These are phyloP conservation scores for Erigeron canadensis DNA, from an alignment of 129 eudicot species.

Conservation along the genomic window DNA sequence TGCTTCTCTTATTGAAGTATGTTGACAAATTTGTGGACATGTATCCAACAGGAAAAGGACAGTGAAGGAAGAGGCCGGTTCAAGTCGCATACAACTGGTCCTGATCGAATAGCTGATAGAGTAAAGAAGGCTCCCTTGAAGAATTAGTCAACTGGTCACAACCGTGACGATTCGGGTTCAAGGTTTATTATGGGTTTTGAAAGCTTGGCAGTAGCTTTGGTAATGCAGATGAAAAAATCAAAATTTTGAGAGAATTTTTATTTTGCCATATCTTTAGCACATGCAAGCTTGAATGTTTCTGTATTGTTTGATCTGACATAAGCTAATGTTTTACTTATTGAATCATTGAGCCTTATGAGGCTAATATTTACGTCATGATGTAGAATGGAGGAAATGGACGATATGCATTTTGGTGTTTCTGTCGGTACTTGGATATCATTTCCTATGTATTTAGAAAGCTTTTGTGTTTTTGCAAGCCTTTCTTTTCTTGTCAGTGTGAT, in stretches of 20 bases:
- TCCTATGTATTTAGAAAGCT: conserved; percentile 1
- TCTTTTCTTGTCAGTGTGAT: background rate
- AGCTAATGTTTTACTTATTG: background rate
- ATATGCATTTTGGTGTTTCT: conserved; percentile 17
- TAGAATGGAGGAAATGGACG: conserved; percentile 12
- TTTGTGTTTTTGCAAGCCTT: background rate
- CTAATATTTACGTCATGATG: conserved; percentile 5
- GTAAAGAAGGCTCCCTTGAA: conserved; percentile 97
- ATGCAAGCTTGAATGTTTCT: background rate
- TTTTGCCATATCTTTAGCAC: conserved; percentile 46
- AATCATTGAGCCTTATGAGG: background rate
- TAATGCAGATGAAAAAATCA: conserved; percentile 4
- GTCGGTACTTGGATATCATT: background rate
- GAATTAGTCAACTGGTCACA: conserved; percentile 31
- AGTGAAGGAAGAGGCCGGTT: conserved; percentile 93
- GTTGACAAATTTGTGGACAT: conserved; percentile 6
- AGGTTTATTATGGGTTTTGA: conserved; percentile 1
- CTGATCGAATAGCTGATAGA: conserved; percentile 88
- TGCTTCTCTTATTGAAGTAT: background rate
- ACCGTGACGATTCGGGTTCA: background rate
- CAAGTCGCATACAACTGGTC: conserved; percentile 88
- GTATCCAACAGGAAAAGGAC: conserved; percentile 66
- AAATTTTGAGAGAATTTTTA: conserved; percentile 42
- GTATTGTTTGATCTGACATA: conserved; percentile 17
- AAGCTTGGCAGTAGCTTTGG: background rate